Percentiles rank a stretch among this genome's conserved stretches.
phyloP scores from a whole-genome alignment of 2,329 filamentous ascomycete genomes.

The Colletotrichum zoysiae region DNA sequence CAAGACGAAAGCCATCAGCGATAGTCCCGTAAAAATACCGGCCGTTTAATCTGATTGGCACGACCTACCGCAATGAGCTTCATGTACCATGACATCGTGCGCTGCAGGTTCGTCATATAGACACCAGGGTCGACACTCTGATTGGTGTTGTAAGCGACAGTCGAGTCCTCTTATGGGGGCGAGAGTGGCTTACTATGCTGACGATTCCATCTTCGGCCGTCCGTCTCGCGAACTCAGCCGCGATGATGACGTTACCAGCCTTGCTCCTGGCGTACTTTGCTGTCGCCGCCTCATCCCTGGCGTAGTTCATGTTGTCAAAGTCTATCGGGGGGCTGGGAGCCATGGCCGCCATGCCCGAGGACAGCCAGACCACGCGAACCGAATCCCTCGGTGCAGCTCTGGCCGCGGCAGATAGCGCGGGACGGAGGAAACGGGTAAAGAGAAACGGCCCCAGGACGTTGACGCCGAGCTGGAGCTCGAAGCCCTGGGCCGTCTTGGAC shows the following conservation, averaged over 20 bases:
- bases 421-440: slow-evolving; percentile 48
- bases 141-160: not conserved
- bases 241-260: slow-evolving; percentile 48
- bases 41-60: rapidly evolving
- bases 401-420: slow-evolving; percentile 45
- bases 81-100: slow-evolving; percentile 13
- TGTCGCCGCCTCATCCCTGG: slow-evolving; percentile 42
- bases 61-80: slow-evolving; percentile 10
- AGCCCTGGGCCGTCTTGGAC: slow-evolving; percentile 51
- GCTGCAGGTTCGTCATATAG: slow-evolving; percentile 36
- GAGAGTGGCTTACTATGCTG: slow-evolving; percentile 4
- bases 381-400: slow-evolving; percentile 41
- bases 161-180: not conserved
- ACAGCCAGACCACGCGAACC: slow-evolving; percentile 49
- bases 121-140: slow-evolving; percentile 31
- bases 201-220: not conserved
- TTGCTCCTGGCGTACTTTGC: slow-evolving; percentile 50
- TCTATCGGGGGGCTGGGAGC: slow-evolving; percentile 46
- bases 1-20: not conserved
- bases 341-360: slow-evolving; percentile 44
- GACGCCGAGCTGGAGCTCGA: slow-evolving; percentile 49
- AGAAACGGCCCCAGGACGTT: slow-evolving; percentile 49
- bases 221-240: slow-evolving; percentile 47
- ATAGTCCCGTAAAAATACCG: not conserved
- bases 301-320: slow-evolving; percentile 49